A percentile compares a stretch with the other conserved stretches of the same genome.
Conservation (phyloP, 139 green algal species). For the Yamagishiella unicocca region DNA sequence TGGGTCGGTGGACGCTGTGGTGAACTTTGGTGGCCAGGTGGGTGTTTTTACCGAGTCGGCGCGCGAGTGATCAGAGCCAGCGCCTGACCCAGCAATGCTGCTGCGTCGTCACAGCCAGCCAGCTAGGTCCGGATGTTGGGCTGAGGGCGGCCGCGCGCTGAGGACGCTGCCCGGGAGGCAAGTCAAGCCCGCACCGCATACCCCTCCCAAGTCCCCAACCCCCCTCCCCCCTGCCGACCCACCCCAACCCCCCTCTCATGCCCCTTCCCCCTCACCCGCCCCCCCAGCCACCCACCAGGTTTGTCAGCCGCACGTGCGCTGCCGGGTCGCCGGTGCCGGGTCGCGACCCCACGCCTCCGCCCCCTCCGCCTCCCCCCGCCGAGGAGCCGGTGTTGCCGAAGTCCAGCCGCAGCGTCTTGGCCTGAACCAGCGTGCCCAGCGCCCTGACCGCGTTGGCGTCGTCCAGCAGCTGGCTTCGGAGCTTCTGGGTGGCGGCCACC, state of each 20-base stretch:
- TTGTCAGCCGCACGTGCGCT: conserved; percentile 8
- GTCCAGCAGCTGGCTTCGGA: conserved; percentile 23
- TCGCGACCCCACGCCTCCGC: not conserved
- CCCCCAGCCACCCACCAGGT: conserved; percentile 14
- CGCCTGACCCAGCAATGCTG: no score
- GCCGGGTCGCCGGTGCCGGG: conserved; percentile 17
- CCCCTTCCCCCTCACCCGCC: not conserved
- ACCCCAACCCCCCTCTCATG: not conserved
- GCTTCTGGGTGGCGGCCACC: not conserved
- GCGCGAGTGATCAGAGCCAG: no score
- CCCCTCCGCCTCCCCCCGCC: not conserved
- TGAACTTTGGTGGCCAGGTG: no score
- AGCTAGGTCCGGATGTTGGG: no score
- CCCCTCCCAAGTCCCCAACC: not conserved
- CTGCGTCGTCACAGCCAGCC: no score
- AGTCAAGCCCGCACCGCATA: no score
- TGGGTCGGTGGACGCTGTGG: no score
- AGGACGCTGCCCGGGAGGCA: no score
- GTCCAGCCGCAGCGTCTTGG: conserved; percentile 48
- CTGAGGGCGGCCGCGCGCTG: no score
- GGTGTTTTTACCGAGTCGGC: no score
- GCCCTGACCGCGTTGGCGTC: conserved; percentile 41
- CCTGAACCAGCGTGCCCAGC: conserved; percentile 39
- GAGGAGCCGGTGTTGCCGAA: conserved; percentile 1
- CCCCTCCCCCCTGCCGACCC: not conserved